Base-by-base conservation (phyloP, 2,329 filamentous ascomycete genomes). In the Drechslera avenae region DNA sequence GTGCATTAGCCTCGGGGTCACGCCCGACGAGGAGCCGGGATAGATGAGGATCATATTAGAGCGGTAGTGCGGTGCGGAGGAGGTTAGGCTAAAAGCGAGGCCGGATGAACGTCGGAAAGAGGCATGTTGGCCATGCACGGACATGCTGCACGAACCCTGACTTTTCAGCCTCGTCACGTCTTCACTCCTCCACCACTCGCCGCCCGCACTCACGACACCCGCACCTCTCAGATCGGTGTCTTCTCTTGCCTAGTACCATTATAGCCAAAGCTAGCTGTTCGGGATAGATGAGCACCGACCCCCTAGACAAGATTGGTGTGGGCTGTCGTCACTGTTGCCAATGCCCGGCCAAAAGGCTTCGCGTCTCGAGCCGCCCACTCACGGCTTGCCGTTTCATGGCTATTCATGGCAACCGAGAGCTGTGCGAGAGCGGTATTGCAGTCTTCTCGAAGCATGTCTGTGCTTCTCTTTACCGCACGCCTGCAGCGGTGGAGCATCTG, bases 1-100 rank as follows among this genome's bases (percentile, higher is more conserved):
- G 51, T 40, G 56, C 59, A 50, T 48, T 36, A 43, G 43, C 16
- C 30, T 49, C 48, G 56, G 55, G 50, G 56, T 56, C 50, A 43
- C 46, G 50, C 34, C 32, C 58, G 64, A 54, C 45, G 40, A 50
- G 41, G 54, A 50, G 54, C 57, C 52, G 52, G 50, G 54, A 58
- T 68, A 61, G 54, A 67, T 67, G 63, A 62, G 49, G 6, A 35
- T 47, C 60, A 69, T 67, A 71, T 69, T 64, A 64, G 64, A 50
- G 46, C 52, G 26, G 26, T 28, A 28, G 5, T 39, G 53, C 55
- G 57, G 60, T 52, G 61, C 59, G 47, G 61, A 57, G 43, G 50
- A 45, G 39, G 67, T 64, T 58, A 71, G 67, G 68, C 66, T 71
- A 68, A 69, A 69, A 43, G 46, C 41, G 45, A 44, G 51, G 50